Percentiles rank a stretch among this genome's conserved stretches.
phyloP scores from a whole-genome alignment of 371 early-diverging fungal genomes.

The Mycotypha africana region DNA sequence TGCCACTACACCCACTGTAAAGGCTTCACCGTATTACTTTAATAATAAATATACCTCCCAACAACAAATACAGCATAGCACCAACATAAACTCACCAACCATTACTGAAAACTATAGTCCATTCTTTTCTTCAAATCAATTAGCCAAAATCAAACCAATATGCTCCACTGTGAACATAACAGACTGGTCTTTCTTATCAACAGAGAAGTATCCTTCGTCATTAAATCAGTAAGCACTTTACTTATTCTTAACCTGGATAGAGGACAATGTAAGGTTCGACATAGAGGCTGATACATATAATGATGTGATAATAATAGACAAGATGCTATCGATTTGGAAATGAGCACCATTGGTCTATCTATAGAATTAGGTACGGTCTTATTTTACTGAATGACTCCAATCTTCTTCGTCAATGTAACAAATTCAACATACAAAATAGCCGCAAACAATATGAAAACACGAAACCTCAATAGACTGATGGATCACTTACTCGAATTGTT shows the following conservation, averaged over 20 bases:
- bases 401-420: too few relatives aligned
- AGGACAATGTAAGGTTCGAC: too few relatives aligned
- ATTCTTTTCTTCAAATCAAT: constrained; percentile 33
- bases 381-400: not conserved
- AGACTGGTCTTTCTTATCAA: constrained; percentile 30
- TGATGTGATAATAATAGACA: constrained; percentile 54
- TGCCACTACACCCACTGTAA: not conserved
- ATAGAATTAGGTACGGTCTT: constrained; percentile 52
- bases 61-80: not conserved
- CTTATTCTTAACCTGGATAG: not conserved
- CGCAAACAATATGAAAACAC: constrained; percentile 58
- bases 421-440: too few relatives aligned
- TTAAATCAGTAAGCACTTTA: constrained; percentile 33
- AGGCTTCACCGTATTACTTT: too few relatives aligned
- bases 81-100: constrained; percentile 4
- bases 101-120: constrained; percentile 11
- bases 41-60: too few relatives aligned
- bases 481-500: constrained; percentile 56
- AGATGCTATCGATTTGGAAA: constrained; percentile 70
- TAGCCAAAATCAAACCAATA: constrained; percentile 38
- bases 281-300: too few relatives aligned
- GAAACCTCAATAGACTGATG: constrained; percentile 64
- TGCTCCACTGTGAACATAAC: constrained; percentile 29
- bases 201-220: constrained; percentile 44
- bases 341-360: constrained; percentile 59